Evolutionary conservation across 805 yeast species (phyloP).

Genomic region (Ogataea haglerorum): DNA sequence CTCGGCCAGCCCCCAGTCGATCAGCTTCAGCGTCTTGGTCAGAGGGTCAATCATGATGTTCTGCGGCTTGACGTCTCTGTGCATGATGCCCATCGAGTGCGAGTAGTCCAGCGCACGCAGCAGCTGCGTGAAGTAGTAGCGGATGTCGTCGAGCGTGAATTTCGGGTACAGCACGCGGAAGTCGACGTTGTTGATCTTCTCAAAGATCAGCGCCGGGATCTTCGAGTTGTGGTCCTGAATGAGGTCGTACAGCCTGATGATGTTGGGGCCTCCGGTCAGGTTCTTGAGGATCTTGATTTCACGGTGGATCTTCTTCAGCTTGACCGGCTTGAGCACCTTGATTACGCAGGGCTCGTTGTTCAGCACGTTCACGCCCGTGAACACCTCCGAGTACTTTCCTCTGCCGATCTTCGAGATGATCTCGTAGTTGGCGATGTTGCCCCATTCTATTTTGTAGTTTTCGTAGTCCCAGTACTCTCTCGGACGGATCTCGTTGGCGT

Average conservation of each 20-base stretch:
- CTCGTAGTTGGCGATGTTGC: slow-evolving; percentile 80
- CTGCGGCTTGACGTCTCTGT: slow-evolving; percentile 91
- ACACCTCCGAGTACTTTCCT: slow-evolving; percentile 93
- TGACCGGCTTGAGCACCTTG: slow-evolving; percentile 90
- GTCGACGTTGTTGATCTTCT: slow-evolving; percentile 79
- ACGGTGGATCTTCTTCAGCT: slow-evolving; percentile 86
- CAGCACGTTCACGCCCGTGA: slow-evolving; percentile 70
- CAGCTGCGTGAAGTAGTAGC: slow-evolving; percentile 79
- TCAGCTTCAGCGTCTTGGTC: slow-evolving; percentile 58
- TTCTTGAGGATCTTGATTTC: slow-evolving; percentile 87
- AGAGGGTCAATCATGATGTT: slow-evolving; percentile 89
- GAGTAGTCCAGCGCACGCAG: slow-evolving; percentile 80
- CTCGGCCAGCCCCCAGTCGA: slow-evolving; percentile 95
- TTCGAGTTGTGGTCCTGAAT: slow-evolving; percentile 82
- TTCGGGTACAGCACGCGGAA: slow-evolving; percentile 83
- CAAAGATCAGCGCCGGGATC: slow-evolving; percentile 87
- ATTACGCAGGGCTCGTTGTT: slow-evolving; percentile 71
- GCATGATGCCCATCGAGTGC: slow-evolving; percentile 94
- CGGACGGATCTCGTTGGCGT: slow-evolving; percentile 73
- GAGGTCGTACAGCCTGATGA: slow-evolving; percentile 72
- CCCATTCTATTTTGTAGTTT: slow-evolving; percentile 75
- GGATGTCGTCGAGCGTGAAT: slow-evolving; percentile 69
- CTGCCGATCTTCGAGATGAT: slow-evolving; percentile 81
- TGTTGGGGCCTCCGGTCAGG: slow-evolving; percentile 78
- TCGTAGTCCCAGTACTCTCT: slow-evolving; percentile 82